Percentiles rank a stretch among this genome's conserved stretches.
phyloP scores from a whole-genome alignment of 2,329 filamentous ascomycete genomes.

The Zymoseptoria pseudotritici region DNA sequence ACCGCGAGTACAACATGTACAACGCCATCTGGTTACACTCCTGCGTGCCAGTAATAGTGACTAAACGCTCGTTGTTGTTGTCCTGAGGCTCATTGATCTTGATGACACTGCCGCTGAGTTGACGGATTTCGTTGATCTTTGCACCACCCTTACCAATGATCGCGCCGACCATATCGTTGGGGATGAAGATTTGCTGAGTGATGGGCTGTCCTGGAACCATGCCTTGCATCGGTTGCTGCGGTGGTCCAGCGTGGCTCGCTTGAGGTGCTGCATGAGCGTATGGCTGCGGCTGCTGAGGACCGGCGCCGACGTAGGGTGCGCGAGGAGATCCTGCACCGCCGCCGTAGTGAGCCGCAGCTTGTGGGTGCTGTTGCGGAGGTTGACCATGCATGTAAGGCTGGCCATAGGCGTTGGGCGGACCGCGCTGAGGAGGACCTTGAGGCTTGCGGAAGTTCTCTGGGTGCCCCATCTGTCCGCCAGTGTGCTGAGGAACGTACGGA shows the following conservation, averaged over 20 bases:
- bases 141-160: constrained; percentile 98
- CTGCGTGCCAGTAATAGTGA: constrained; percentile 94
- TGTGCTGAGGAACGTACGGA: constrained; percentile 91
- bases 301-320: constrained; percentile 68
- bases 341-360: constrained; percentile 71
- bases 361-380: constrained; percentile 38
- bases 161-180: constrained; percentile 98
- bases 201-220: constrained; percentile 74
- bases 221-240: constrained; percentile 63
- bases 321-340: constrained; percentile 59
- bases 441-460: constrained; percentile 74
- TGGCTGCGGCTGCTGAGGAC: constrained; percentile 65
- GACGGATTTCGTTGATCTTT: constrained; percentile 98
- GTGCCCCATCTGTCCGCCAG: constrained; percentile 85
- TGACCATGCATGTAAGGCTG: constrained; percentile 62
- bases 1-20: constrained; percentile 96
- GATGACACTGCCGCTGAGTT: constrained; percentile 94
- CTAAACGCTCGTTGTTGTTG: constrained; percentile 95
- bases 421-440: constrained; percentile 64
- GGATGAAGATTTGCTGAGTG: constrained; percentile 98
- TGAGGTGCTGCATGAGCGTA: constrained; percentile 50
- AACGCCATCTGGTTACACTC: constrained; percentile 99
- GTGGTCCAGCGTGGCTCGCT: constrained; percentile 56
- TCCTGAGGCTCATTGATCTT: constrained; percentile 99
- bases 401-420: constrained; percentile 48